These are phyloP conservation scores for Neurospora sp. DNA, from an alignment of 495 filamentous ascomycete genomes.

Conservation along the genomic window DNA sequence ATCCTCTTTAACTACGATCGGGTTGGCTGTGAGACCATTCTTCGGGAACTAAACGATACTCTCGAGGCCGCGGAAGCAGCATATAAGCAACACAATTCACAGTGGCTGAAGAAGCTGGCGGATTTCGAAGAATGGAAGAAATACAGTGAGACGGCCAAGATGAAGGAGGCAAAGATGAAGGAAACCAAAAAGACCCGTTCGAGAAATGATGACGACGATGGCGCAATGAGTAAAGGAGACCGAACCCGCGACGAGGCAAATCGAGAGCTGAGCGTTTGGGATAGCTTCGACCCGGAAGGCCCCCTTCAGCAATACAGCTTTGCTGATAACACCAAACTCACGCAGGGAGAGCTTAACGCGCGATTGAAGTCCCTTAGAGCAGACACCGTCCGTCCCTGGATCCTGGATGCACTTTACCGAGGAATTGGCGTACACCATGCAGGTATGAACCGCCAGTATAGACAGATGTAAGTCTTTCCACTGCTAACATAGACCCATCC, in stretches of 20 bases:
- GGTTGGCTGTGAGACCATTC: slow-evolving; percentile 47
- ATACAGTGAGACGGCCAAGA: slow-evolving; percentile 23
- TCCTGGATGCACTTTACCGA: slow-evolving; percentile 47
- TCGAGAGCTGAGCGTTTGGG: slow-evolving; percentile 43
- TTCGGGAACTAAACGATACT: slow-evolving; percentile 33
- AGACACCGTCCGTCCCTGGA: slow-evolving; percentile 32
- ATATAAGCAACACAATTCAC: slow-evolving; percentile 44
- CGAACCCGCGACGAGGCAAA: slow-evolving; percentile 12
- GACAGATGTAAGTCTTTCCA: slow-evolving; percentile 35
- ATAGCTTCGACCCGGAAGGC: slow-evolving; percentile 52
- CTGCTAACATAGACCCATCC: neutral
- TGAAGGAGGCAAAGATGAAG: slow-evolving; percentile 21
- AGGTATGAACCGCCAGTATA: slow-evolving; percentile 67
- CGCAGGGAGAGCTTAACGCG: slow-evolving; percentile 40
- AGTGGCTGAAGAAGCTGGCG: slow-evolving; percentile 49
- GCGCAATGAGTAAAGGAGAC: slow-evolving; percentile 27
- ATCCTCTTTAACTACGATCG: slow-evolving; percentile 73
- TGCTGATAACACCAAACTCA: slow-evolving; percentile 46
- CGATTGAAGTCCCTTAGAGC: slow-evolving; percentile 34
- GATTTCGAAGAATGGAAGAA: slow-evolving; percentile 44
- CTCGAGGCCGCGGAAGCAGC: slow-evolving; percentile 41
- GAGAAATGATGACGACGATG: slow-evolving; percentile 3
- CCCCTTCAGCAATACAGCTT: slow-evolving; percentile 56
- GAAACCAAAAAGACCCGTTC: slow-evolving; percentile 28
- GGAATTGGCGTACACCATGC: slow-evolving; percentile 71